Evolutionary conservation across 2,329 filamentous ascomycete genomes (phyloP).

Genomic region (Colletotrichum cordylinicola): DNA sequence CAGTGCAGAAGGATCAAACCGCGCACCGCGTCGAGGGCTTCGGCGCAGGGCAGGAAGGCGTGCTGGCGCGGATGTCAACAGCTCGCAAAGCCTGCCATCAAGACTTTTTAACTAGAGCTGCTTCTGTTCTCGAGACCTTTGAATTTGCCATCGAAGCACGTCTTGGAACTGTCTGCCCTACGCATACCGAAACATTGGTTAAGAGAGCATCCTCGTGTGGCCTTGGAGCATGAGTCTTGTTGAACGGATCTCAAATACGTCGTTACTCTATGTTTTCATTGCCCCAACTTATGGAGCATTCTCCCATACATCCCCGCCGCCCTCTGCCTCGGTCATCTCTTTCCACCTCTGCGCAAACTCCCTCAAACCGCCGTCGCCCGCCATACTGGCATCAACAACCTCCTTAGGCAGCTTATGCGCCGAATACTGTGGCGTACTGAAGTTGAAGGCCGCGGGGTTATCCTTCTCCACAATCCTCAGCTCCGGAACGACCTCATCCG

Average conservation of each 20-base stretch:
- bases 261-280: background rate
- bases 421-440: constrained; percentile 86
- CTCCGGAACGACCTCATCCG: constrained; percentile 65
- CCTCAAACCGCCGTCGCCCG: constrained; percentile 76
- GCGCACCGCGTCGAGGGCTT: no score
- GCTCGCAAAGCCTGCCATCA: no score
- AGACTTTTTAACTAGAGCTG: no score
- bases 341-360: constrained; percentile 83
- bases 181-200: background rate
- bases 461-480: constrained; percentile 82
- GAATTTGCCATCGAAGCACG: no score
- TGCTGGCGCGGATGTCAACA: no score
- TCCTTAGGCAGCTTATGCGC: constrained; percentile 96
- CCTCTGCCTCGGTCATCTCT: constrained; percentile 52
- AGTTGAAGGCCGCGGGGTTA: constrained; percentile 88
- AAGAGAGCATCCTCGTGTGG: background rate
- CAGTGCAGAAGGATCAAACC: no score
- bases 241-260: background rate
- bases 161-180: background rate
- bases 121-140: no score
- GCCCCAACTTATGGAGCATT: background rate
- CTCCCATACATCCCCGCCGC: constrained; percentile 46
- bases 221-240: background rate
- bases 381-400: constrained; percentile 75
- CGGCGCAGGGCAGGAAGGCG: no score